Percentiles rank a stretch among this genome's conserved stretches.
phyloP scores from a whole-genome alignment of 2,329 filamentous ascomycete genomes.

The Ophiostoma triangulosporum region DNA sequence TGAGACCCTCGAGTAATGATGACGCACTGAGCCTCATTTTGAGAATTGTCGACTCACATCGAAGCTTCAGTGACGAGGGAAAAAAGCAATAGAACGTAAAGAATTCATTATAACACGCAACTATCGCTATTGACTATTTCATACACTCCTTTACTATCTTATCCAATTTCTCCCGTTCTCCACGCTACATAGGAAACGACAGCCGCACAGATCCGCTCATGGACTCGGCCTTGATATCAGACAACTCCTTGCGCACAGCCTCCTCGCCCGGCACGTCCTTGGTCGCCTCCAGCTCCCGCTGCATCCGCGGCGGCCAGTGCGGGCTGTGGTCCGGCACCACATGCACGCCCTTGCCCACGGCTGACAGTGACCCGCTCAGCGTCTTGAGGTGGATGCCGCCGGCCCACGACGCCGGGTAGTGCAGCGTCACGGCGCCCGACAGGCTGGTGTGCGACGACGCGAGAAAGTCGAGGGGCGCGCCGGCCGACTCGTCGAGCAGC shows the following conservation, averaged over 20 bases:
- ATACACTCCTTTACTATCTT: no score
- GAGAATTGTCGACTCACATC: no score
- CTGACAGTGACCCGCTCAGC: slow-evolving; percentile 24
- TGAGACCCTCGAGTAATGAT: no score
- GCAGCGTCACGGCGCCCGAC: slow-evolving; percentile 29
- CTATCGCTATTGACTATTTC: no score
- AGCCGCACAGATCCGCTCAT: slow-evolving; percentile 7
- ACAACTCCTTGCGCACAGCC: neutral
- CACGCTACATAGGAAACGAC: slow-evolving; percentile 4
- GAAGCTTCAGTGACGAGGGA: no score
- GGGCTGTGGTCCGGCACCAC: slow-evolving; percentile 20
- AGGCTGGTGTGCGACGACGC: slow-evolving; percentile 29
- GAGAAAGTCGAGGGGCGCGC: slow-evolving; percentile 22
- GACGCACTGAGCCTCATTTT: no score
- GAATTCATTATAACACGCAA: no score
- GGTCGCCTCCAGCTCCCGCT: slow-evolving; percentile 2
- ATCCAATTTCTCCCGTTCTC: neutral
- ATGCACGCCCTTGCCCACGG: slow-evolving; percentile 30
- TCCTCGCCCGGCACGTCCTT: slow-evolving; percentile 8
- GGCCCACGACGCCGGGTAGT: slow-evolving; percentile 37
- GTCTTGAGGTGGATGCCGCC: slow-evolving; percentile 28
- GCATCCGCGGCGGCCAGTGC: slow-evolving; percentile 4
- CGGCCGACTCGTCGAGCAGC: slow-evolving; percentile 22
- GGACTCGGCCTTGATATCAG: slow-evolving; percentile 1
- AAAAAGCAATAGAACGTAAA: no score